Evolutionary conservation across 2,329 filamentous ascomycete genomes (phyloP), one percentile per base, ranked within the genome.

Genomic region (Ophiostoma pallidulum): DNA sequence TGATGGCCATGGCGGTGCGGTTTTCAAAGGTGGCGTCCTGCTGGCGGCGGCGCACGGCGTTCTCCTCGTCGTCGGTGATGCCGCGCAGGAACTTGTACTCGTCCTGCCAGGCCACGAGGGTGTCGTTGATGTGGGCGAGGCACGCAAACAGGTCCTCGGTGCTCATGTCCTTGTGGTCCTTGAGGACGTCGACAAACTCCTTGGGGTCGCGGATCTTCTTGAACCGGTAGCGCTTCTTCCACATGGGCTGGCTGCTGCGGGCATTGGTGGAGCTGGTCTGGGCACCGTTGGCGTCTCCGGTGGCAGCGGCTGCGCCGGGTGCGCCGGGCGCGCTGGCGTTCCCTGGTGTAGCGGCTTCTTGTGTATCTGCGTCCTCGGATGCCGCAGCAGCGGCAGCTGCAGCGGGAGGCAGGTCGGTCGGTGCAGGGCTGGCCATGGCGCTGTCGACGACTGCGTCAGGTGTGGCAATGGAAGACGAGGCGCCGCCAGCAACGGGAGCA

Each of bases 61-160:
- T 79, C 53, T 79, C 76, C 43, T 77, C 70, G 52, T 80, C 75
- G 45, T 79, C 75, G 2, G 76, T 70, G 12, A 73, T 59, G 48
- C 69, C 71, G 29, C 68, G 68, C 2, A 76, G 60, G 2, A 67
- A 62, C n/a, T 65, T 66, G 62, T 68, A 80, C 56, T 81, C 77
- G 1, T 66, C 59, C 54, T 80, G 73, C 67, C 72, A 78, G 18
- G 70, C 63, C n/a, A 64, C 59, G 43, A 80, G 56, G 3, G 67
- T 66, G 20, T 68, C 54, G 49, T 71, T 72, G 45, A 70, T 62
- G 24, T 68, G 65, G 9, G 70, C 66, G 4, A 76, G 55, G 8
- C 67, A 59, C 26, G 64, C 60, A 32, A 67, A 71, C 8, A 79
- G 60, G 14, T 75, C 70, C 4, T 62, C 62, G 1, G 64, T 67